Conservation (phyloP, 2,329 filamentous ascomycete genomes). For the Paraconiothyrium sp. region DNA sequence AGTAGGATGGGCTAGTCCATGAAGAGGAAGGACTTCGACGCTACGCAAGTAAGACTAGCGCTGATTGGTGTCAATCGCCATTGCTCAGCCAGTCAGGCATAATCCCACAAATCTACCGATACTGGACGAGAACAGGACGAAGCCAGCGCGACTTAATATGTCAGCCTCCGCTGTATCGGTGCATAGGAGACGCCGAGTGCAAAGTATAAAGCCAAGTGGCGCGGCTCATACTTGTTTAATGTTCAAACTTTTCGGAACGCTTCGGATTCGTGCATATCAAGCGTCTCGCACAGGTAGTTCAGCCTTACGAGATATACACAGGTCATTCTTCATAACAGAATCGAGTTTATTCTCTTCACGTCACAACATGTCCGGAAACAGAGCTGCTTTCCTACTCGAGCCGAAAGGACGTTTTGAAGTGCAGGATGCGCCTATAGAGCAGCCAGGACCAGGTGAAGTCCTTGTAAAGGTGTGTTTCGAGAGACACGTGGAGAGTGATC, state of each 20-base stretch:
- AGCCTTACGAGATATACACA: background rate
- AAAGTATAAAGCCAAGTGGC: background rate
- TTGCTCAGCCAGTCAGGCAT: background rate
- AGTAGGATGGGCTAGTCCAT: background rate
- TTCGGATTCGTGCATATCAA: background rate
- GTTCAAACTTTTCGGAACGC: background rate
- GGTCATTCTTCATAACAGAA: background rate
- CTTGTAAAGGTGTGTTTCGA: slow-evolving; percentile 26
- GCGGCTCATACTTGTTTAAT: background rate
- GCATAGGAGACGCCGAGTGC: background rate
- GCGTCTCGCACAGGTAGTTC: background rate
- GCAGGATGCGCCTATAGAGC: slow-evolving; percentile 26
- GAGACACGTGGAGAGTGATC: background rate
- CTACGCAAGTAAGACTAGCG: background rate
- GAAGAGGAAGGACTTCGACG: background rate
- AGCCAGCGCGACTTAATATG: background rate
- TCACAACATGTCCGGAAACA: slow-evolving; percentile 26
- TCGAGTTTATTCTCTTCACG: background rate
- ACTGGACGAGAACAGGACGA: too few relatives aligned
- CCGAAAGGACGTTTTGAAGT: slow-evolving; percentile 26
- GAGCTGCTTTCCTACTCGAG: slow-evolving; percentile 29
- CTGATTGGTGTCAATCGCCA: background rate
- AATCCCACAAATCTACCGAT: background rate
- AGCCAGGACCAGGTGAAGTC: slow-evolving; percentile 30
- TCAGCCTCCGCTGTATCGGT: background rate